phyloP scores from a whole-genome alignment of 176 grass and related monocot species.

The Calamus simplicifolius region DNA sequence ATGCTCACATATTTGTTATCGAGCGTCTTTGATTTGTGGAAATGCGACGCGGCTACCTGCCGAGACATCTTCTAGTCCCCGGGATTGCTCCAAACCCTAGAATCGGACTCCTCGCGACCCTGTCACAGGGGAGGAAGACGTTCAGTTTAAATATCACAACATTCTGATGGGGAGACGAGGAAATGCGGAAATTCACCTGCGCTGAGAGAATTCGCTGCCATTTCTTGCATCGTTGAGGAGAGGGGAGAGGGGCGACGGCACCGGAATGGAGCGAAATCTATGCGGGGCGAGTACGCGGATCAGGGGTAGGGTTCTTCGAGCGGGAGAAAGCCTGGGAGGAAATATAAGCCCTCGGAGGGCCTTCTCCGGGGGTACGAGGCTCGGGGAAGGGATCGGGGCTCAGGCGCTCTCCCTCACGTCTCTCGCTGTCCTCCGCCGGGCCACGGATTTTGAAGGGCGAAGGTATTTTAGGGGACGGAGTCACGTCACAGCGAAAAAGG shows the following conservation, averaged over 20 bases:
- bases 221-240: background rate
- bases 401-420: too few relatives aligned
- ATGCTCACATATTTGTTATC: slow-evolving; percentile 94
- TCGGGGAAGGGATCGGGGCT: background rate
- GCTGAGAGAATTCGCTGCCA: background rate
- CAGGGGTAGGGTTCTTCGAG: background rate
- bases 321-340: background rate
- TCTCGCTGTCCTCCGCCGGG: too few relatives aligned
- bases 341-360: background rate
- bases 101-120: background rate
- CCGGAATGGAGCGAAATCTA: too few relatives aligned
- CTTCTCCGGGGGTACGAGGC: background rate
- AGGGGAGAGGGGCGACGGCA: too few relatives aligned
- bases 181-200: background rate
- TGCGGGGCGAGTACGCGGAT: too few relatives aligned
- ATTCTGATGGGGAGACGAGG: too few relatives aligned
- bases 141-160: too few relatives aligned
- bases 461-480: too few relatives aligned
- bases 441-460: too few relatives aligned
- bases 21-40: slow-evolving; percentile 91
- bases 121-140: too few relatives aligned
- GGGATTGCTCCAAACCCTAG: slow-evolving; percentile 18
- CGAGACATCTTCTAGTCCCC: slow-evolving; percentile 39
- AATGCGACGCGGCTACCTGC: slow-evolving; percentile 50
- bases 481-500: too few relatives aligned